Base-by-base conservation (phyloP, 2,329 filamentous ascomycete species). In the Epichloe gansuensis region DNA sequence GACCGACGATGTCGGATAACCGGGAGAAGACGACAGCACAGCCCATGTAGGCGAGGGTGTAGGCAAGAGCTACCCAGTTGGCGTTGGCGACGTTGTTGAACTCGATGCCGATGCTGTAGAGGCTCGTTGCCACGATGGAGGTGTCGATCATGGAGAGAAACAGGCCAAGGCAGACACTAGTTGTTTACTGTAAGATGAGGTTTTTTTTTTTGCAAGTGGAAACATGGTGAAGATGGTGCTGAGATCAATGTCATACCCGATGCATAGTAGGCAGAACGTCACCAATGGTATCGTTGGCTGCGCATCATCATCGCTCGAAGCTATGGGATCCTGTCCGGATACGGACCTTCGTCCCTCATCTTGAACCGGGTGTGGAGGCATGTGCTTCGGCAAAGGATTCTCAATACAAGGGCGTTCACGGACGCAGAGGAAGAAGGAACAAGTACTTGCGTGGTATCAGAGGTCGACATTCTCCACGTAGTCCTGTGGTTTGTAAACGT, bases 131-230 rank as follows among this genome's bases (percentile, higher is more conserved):
- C 1, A 82, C 74, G 39, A 82, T 81, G 3, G 78, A 78, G 1
- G 74, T 73, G 60, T 82, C 78, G n/a, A 81, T 61, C 58, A 80
- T 72, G 31, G 79, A 75, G 47, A 82, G 69, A 50, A 80, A 77
- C 1, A 82, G 68, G 3, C 77, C 78, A 5, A 74, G 63, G 21
- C 68, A 72, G 13, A 78, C 63, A 15, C 75, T 80, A 31, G 39
- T 50, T 21, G 11, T 13, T 17, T 17, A 25, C 17, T 43, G 21
- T 23, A 23, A 23, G 41, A n/a, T 9, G 15, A 17, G 8, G 41
- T 23, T 3, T 23, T 9, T 9, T 3, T 9, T 21, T 21, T 21
- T 21, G 17, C 17, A 31, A 11, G 27, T 31, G 27, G 27, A 31
- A 31, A 31, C 8, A 31, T 31, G 40, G 15, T 27, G 9, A 13